A percentile compares a stretch with the other conserved stretches of the same genome.
Evolutionary conservation across 1,284 basidiomycete genomes (phyloP).

Genomic region (Phellopilus nigrolimitatus): DNA sequence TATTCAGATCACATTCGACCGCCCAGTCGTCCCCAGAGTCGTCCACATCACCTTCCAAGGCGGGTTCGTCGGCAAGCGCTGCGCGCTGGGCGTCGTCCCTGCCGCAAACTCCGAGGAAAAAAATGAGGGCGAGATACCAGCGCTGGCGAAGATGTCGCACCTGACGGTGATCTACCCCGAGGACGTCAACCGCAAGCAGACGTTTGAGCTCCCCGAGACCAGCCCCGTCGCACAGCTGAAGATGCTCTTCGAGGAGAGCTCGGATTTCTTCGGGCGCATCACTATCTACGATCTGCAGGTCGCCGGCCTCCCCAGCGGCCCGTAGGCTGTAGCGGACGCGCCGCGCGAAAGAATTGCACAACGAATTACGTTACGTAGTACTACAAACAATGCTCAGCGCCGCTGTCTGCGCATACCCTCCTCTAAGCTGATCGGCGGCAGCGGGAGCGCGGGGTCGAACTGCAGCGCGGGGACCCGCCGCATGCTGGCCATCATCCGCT

Average conservation of each 20-base stretch:
- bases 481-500: not conserved
- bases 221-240: conserved; percentile 35
- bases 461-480: conserved; percentile 2
- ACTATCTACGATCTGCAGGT: conserved; percentile 64
- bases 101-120: conserved; percentile 25
- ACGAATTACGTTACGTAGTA: not conserved
- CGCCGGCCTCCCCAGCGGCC: conserved; percentile 32
- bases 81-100: conserved; percentile 40
- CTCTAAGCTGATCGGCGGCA: conserved; percentile 10
- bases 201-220: conserved; percentile 44
- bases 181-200: conserved; percentile 68
- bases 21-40: conserved; percentile 46
- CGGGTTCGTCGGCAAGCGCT: conserved; percentile 71
- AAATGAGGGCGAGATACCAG: conserved; percentile 3
- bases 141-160: conserved; percentile 32
- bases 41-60: conserved; percentile 75
- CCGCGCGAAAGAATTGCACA: not conserved
- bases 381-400: not conserved
- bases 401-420: not conserved
- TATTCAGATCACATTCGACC: conserved; percentile 57
- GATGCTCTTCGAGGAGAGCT: conserved; percentile 71
- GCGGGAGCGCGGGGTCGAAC: conserved; percentile 9
- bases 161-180: conserved; percentile 62
- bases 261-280: conserved; percentile 74
- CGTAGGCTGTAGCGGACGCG: not conserved